phyloP scores from a whole-genome alignment of 148 eudicot genomes.

The Limonium bicolor region DNA sequence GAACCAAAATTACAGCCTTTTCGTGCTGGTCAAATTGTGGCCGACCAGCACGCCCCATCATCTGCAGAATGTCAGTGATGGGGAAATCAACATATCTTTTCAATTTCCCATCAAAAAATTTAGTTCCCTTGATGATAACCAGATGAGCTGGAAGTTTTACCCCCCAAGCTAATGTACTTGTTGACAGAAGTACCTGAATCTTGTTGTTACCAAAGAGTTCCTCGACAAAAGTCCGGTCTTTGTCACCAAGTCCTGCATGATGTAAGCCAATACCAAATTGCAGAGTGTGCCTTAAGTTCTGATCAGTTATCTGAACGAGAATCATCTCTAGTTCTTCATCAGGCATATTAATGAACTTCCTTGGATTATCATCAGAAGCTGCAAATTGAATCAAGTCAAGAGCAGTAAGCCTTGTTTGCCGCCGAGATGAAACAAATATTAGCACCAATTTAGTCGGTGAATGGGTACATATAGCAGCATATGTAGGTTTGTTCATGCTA shows the following conservation, averaged over 20 bases:
- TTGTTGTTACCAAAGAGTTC: constrained; percentile 95
- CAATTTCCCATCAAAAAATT: constrained; percentile 73
- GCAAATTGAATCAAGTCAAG: constrained; percentile 98
- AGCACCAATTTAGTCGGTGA: constrained; percentile 97
- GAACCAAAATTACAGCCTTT: constrained; percentile 96
- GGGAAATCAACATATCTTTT: constrained; percentile 97
- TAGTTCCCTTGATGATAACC: constrained; percentile 97
- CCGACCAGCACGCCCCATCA: constrained; percentile 99
- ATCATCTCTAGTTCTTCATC: constrained; percentile 91
- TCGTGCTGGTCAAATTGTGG: constrained; percentile 97
- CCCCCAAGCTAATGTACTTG: constrained; percentile 99
- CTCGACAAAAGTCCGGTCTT: constrained; percentile 85
- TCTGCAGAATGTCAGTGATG: constrained; percentile 93
- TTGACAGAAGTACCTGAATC: constrained; percentile 96
- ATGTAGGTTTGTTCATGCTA: constrained; percentile 98
- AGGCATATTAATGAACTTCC: constrained; percentile 55
- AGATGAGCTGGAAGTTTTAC: constrained; percentile 99
- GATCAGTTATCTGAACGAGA: constrained; percentile 81
- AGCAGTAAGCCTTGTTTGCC: constrained; percentile 98
- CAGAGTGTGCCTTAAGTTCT: constrained; percentile 84
- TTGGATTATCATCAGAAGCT: constrained; percentile 84
- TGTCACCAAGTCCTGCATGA: constrained; percentile 93
- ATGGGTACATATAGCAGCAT: constrained; percentile 93
- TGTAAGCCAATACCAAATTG: constrained; percentile 97
- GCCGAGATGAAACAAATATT: constrained; percentile 92